phyloP scores from a whole-genome alignment of 2,329 filamentous ascomycete species.

The Plectosphaerella sp. region DNA sequence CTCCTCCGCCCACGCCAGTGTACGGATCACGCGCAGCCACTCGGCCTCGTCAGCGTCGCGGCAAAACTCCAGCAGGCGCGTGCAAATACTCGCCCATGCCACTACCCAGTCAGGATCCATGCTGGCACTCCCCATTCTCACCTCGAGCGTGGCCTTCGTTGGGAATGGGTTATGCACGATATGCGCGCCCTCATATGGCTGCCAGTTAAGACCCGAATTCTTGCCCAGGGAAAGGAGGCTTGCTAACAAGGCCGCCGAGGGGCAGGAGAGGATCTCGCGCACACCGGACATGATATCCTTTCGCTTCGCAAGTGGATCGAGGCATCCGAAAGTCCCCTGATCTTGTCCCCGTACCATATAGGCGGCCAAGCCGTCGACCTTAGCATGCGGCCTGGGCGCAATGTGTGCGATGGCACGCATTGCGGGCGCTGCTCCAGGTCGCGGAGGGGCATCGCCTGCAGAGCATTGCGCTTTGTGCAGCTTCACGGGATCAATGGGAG shows the following conservation, averaged over 20 bases:
- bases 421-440: too few species aligned
- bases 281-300: slow-evolving; percentile 12
- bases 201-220: slow-evolving; percentile 8
- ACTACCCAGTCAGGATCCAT: slow-evolving; percentile 27
- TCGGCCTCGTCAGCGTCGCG: slow-evolving; percentile 21
- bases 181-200: not conserved
- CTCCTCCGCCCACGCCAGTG: slow-evolving; percentile 14
- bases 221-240: not conserved
- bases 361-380: too few species aligned
- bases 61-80: slow-evolving; percentile 22
- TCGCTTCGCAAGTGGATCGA: not conserved
- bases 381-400: too few species aligned
- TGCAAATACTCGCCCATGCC: slow-evolving; percentile 27
- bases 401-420: too few species aligned
- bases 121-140: slow-evolving; percentile 28
- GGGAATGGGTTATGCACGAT: not conserved
- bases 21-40: slow-evolving; percentile 18
- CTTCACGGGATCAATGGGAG: too few species aligned
- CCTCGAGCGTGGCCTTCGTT: slow-evolving; percentile 24
- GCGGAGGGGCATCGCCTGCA: too few species aligned
- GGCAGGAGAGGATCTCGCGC: slow-evolving; percentile 6
- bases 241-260: slow-evolving; percentile 1
- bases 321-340: not conserved
- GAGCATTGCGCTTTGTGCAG: too few species aligned
- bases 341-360: not conserved